Evolutionary conservation across 768 basidiomycete species (phyloP), one percentile per base, ranked within the genome.

Genomic region (Gelatoporia subvermispora): DNA sequence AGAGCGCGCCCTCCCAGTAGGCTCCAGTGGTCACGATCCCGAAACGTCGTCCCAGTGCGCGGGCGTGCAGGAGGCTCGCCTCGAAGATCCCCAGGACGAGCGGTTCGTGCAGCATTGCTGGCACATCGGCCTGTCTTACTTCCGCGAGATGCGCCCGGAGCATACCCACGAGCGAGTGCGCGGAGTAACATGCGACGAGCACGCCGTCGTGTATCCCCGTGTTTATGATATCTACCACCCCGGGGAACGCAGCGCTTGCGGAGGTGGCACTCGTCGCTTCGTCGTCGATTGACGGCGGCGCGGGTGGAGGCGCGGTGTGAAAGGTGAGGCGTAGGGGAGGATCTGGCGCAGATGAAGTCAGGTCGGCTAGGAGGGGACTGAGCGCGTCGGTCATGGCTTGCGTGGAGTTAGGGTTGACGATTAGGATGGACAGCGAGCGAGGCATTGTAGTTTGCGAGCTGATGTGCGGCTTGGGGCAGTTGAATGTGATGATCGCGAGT

Each of bases 41-140:
- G 48, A 68, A 72, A 16, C 50, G 54, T 24, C 47, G 31, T 13
- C 55, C 61, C 42, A 53, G 46, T 11, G 51, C 49, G 35, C 64
- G 43, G 10, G 64, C 60, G 24, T 65, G 58, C 22, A 66, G 44
- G 41, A 68, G 36, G 41, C 61, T 62, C 9, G 68, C 65, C 47
- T 72, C 66, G 54, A 71, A 65, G 44, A 72, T 70, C 35, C 64
- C 66, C 13, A 69, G 50, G 8, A 66, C 65, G 2, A 63, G 64
- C 18, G 31, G n/a, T n/a, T n/a, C n/a, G n/a, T n/a, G n/a, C n/a
- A n/a, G n/a, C n/a, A n/a, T n/a, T n/a, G n/a, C n/a, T n/a, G n/a
- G n/a, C n/a, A n/a, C n/a, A n/a, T n/a, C n/a, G n/a, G n/a, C n/a
- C n/a, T n/a, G n/a, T n/a, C n/a, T n/a, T n/a, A n/a, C n/a, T n/a